Evolutionary conservation across 108 stramenopile genomes (phyloP).

Genomic region (Pinguiococcus pyrenoidosus): DNA sequence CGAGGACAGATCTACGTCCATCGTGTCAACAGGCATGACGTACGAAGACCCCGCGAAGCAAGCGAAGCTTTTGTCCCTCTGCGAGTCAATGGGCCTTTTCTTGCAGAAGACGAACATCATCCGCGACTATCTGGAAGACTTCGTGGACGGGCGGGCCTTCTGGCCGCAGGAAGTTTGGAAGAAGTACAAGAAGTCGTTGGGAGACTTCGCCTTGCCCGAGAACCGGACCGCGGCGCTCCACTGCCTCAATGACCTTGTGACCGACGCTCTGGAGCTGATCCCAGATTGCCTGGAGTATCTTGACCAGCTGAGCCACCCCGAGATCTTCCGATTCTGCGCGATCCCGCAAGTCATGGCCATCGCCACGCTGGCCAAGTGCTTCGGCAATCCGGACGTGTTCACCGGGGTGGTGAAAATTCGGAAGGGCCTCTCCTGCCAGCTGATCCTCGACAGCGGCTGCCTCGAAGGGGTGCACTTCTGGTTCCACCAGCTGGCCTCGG

Average conservation of each 20-base stretch:
- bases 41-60: too few relatives aligned
- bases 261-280: constrained; percentile 83
- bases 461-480: constrained; percentile 8
- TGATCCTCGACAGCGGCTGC: constrained; percentile 23
- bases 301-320: constrained; percentile 55
- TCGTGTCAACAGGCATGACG: too few relatives aligned
- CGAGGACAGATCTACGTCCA: too few relatives aligned
- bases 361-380: constrained; percentile 87
- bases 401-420: constrained; percentile 90
- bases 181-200: constrained; percentile 38
- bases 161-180: constrained; percentile 95
- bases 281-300: constrained; percentile 88
- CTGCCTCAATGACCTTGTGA: constrained; percentile 86
- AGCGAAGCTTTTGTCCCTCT: too few relatives aligned
- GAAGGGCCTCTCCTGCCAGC: constrained; percentile 38
- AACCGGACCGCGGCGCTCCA: constrained; percentile 33
- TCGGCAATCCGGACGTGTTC: constrained; percentile 79
- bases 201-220: constrained; percentile 20
- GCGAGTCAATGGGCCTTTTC: constrained; percentile 86
- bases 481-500: constrained; percentile 14
- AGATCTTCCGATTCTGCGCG: constrained; percentile 94
- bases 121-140: constrained; percentile 98
- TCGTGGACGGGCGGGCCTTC: constrained; percentile 93
- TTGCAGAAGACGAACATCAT: constrained; percentile 99
- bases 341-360: constrained; percentile 99